A percentile compares a stretch with the other conserved stretches of the same genome.
phyloP scores from a whole-genome alignment of 2,329 filamentous ascomycete species.

The Cytospora piceae region DNA sequence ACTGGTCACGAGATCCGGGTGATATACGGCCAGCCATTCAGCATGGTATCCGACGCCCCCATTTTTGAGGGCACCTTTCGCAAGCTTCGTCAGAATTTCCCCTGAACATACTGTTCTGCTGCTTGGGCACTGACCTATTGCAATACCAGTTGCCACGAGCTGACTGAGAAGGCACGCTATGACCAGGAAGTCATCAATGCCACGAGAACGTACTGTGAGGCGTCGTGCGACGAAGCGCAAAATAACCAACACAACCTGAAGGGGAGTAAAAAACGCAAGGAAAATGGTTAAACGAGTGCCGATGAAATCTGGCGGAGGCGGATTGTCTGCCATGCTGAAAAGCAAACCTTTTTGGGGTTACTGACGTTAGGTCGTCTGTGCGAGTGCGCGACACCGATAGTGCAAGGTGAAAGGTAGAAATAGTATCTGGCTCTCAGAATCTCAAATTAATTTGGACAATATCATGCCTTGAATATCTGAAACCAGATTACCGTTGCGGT shows the following conservation, averaged over 20 bases:
- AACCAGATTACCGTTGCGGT: too few species aligned
- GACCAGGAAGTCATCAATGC: conserved; percentile 5
- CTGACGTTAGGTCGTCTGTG: background rate
- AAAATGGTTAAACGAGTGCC: conserved; percentile 2
- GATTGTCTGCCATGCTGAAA: background rate
- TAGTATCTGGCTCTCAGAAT: background rate
- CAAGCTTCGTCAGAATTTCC: background rate
- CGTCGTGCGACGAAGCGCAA: conserved; percentile 9
- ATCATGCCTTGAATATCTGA: too few species aligned
- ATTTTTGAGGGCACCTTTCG: background rate
- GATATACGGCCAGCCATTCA: background rate
- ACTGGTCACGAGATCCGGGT: background rate
- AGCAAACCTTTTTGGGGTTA: background rate
- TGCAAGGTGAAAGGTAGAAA: background rate
- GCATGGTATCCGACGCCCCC: conserved; percentile 11
- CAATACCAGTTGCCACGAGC: conserved; percentile 5
- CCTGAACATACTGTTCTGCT: background rate
- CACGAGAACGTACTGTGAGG: background rate
- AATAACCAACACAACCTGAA: background rate
- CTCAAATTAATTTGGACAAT: too few species aligned
- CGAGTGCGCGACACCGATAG: background rate
- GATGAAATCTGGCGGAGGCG: background rate
- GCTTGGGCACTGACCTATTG: conserved; percentile 1
- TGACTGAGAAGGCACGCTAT: background rate
- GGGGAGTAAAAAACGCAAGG: background rate